phyloP scores from a whole-genome alignment of 768 basidiomycete genomes.

The Trametes cinnabarina region DNA sequence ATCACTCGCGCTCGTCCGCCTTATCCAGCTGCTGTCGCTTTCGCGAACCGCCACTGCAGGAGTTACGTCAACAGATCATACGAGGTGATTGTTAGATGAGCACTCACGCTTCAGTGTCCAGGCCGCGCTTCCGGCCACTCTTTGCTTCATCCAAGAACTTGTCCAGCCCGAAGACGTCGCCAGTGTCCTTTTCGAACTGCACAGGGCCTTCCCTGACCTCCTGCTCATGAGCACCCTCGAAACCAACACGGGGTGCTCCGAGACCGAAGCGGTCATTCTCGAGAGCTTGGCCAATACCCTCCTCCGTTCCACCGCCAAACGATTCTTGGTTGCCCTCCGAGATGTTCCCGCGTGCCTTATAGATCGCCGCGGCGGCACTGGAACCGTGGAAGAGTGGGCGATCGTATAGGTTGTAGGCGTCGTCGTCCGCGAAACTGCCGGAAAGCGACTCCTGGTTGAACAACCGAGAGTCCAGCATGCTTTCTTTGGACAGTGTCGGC shows the following conservation, averaged over 20 bases:
- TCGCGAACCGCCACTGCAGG: slow-evolving; percentile 51
- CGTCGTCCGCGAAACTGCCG: slow-evolving; percentile 83
- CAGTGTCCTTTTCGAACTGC: slow-evolving; percentile 96
- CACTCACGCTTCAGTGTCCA: slow-evolving; percentile 73
- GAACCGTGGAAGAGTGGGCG: slow-evolving; percentile 95
- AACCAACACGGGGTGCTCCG: slow-evolving; percentile 80
- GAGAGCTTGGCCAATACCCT: slow-evolving; percentile 87
- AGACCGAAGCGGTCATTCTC: slow-evolving; percentile 93
- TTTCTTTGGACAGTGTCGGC: slow-evolving; percentile 93
- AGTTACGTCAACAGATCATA: not conserved
- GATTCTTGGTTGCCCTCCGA: slow-evolving; percentile 84
- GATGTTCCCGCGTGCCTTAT: slow-evolving; percentile 91
- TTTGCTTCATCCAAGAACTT: slow-evolving; percentile 98
- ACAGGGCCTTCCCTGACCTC: slow-evolving; percentile 91
- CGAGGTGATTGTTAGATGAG: not conserved
- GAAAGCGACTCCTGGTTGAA: slow-evolving; percentile 95
- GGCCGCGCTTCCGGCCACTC: slow-evolving; percentile 86
- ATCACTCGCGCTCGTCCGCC: slow-evolving; percentile 45
- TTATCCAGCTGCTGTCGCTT: slow-evolving; percentile 70
- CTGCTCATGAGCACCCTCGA: slow-evolving; percentile 86
- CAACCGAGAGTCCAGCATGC: slow-evolving; percentile 93
- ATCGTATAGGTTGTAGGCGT: slow-evolving; percentile 94
- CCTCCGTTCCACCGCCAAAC: slow-evolving; percentile 93
- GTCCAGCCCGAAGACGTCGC: slow-evolving; percentile 96
- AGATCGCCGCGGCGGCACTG: slow-evolving; percentile 97